Base-by-base conservation (phyloP, 176 grass and related monocot species). In the Tillandsia leiboldiana region DNA sequence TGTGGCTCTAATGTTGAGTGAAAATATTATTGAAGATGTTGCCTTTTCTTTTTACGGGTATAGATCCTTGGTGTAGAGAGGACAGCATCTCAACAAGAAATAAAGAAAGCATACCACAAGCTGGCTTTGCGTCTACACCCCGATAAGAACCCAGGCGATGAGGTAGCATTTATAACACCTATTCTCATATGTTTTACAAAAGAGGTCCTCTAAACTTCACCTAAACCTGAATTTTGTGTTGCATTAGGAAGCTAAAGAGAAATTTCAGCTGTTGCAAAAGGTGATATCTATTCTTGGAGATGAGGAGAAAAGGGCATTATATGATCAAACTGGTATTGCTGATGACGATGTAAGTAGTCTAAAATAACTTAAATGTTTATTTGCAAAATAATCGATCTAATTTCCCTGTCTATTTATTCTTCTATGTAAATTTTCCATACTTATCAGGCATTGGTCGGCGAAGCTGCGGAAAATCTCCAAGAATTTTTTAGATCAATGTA, bases 211-310 rank as follows among this genome's bases (percentile, higher is more conserved):
- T 67, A 67, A 14, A 67, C 70, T 20, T 64, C 66, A 54, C 72
- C 74, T 70, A 50, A 79, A 74, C 48, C 33, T 15, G 47, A 66
- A 15, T 70, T 77, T 26, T 85, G 18, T 70, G 54, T 73, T 42
- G 14, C 87, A 26, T 50, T 69, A 93, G 94, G 87, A 93, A 79
- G 94, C 90, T 74, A 99, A 93, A 12, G 87, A 89, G 17, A 99
- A 90, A 68, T 99, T 99, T 83, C 90, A 99, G 80, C 77, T 81
- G 42, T 67, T 99, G 79, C 87, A 99, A 74, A 99, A 93, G 82
- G 87, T 99, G 76, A 86, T 99, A 83, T 82, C 90, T 51, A 93
- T 99, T 72, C 90, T 99, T 84, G 94, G 94, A 70, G 87, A 99
- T 49, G 82, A 87, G 59, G 87, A 99, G 27, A 99, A 90, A 85